These are phyloP conservation scores for Termitomyces sp. DNA, from an alignment of 768 basidiomycete genomes.

Conservation along the genomic window DNA sequence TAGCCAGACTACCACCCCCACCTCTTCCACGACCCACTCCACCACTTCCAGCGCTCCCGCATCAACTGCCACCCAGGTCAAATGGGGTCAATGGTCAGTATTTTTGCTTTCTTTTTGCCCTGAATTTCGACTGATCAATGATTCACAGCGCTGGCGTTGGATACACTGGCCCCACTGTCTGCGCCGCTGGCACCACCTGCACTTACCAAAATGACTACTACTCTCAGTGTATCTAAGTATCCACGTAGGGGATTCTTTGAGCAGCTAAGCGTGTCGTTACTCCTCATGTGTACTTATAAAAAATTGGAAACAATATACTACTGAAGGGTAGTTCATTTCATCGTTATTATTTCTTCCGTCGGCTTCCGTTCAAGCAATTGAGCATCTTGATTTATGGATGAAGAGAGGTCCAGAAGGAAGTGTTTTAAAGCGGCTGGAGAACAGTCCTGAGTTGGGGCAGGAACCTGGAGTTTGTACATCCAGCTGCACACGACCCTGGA, in stretches of 20 bases:
- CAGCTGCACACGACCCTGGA: too few species aligned
- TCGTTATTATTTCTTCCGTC: neutral
- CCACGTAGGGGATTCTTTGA: neutral
- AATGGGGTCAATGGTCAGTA: constrained; percentile 4
- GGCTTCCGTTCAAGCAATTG: neutral
- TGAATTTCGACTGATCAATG: neutral
- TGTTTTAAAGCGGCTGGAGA: constrained; percentile 21
- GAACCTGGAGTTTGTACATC: too few species aligned
- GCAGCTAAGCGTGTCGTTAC: neutral
- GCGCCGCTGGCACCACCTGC: constrained; percentile 1
- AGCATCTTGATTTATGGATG: too few species aligned
- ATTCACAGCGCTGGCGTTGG: neutral
- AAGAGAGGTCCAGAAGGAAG: constrained; percentile 13
- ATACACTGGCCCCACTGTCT: constrained; percentile 3
- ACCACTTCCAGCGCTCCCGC: neutral
- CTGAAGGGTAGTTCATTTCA: neutral
- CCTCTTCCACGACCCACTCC: neutral
- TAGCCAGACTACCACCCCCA: neutral
- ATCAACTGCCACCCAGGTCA: neutral
- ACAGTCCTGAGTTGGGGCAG: too few species aligned
- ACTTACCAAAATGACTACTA: constrained; percentile 1
- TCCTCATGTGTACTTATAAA: neutral
- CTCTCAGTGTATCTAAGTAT: constrained; percentile 6
- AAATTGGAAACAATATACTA: neutral
- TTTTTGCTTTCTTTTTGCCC: neutral